A percentile compares a stretch with the other conserved stretches of the same genome.
These are phyloP conservation scores for Xerocomus tenax DNA, from an alignment of 1,284 basidiomycete species.

Conservation along the genomic window DNA sequence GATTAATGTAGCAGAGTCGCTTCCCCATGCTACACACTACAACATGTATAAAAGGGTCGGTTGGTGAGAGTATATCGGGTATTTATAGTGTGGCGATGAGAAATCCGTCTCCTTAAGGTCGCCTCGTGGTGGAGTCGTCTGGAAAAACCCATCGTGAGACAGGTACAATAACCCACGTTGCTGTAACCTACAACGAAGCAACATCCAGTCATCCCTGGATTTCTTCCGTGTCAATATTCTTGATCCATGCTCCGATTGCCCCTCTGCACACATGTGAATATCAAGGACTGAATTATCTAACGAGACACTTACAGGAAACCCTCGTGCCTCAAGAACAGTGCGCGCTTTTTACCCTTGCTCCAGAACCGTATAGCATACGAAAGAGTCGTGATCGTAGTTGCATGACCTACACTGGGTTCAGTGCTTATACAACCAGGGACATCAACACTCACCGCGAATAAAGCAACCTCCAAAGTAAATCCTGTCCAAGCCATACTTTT, in stretches of 20 bases:
- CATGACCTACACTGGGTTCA: conserved; percentile 59
- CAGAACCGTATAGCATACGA: conserved; percentile 99
- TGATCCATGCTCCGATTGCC: conserved; percentile 91
- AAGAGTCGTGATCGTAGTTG: conserved; percentile 93
- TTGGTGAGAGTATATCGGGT: conserved; percentile 21
- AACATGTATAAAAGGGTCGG: conserved; percentile 11
- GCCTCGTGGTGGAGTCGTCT: conserved; percentile 18
- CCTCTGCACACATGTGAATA: conserved; percentile 45
- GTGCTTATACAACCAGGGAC: background rate
- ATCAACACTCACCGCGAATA: conserved; percentile 71
- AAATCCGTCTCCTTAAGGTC: conserved; percentile 11
- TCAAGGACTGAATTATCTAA: background rate
- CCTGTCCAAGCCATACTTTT: conserved; percentile 93
- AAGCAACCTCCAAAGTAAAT: conserved; percentile 99
- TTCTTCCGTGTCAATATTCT: conserved; percentile 64
- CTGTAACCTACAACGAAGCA: background rate
- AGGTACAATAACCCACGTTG: background rate
- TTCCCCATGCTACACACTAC: conserved; percentile 3
- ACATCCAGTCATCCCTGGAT: conserved; percentile 11
- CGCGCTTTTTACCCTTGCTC: conserved; percentile 96
- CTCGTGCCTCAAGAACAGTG: conserved; percentile 94
- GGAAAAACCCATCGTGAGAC: background rate
- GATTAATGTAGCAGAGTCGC: background rate
- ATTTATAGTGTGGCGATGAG: conserved; percentile 21
- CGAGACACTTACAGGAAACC: conserved; percentile 79